A percentile compares a stretch with the other conserved stretches of the same genome.
phyloP scores from a whole-genome alignment of 108 stramenopile species.

The Skeletonema grethae region DNA sequence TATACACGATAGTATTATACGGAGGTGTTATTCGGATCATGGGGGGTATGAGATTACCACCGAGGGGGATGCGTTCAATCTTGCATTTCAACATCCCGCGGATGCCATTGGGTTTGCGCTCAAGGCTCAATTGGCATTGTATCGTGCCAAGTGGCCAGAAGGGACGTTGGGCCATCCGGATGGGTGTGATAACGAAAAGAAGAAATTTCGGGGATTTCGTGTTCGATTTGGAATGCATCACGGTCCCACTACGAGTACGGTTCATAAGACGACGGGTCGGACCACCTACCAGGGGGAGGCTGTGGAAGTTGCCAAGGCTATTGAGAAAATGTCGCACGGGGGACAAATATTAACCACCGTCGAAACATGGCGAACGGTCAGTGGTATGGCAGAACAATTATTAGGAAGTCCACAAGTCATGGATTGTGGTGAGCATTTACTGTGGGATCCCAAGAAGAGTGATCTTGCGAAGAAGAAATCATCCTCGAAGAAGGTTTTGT shows the following conservation, averaged over 20 bases:
- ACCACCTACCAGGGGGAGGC: slow-evolving; percentile 47
- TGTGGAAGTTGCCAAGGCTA: slow-evolving; percentile 43
- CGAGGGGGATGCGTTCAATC: slow-evolving; percentile 51
- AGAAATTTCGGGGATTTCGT: slow-evolving; percentile 48
- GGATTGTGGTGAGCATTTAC: slow-evolving; percentile 49
- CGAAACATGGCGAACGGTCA: slow-evolving; percentile 41
- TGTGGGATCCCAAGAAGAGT: slow-evolving; percentile 38
- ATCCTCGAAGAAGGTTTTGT: slow-evolving; percentile 14
- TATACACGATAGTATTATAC: slow-evolving; percentile 51
- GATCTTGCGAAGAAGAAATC: background rate
- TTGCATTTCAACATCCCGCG: slow-evolving; percentile 55
- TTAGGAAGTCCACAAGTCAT: slow-evolving; percentile 50
- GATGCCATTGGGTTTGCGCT: slow-evolving; percentile 51
- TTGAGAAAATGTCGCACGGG: slow-evolving; percentile 52
- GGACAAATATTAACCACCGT: slow-evolving; percentile 55
- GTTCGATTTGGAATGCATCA: slow-evolving; percentile 57
- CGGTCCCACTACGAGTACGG: slow-evolving; percentile 28
- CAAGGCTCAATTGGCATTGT: slow-evolving; percentile 34
- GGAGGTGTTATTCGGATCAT: slow-evolving; percentile 41
- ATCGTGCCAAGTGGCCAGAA: slow-evolving; percentile 47
- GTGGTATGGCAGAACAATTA: slow-evolving; percentile 47
- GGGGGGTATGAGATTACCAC: slow-evolving; percentile 53
- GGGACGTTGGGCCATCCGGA: slow-evolving; percentile 36
- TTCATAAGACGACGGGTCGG: slow-evolving; percentile 45
- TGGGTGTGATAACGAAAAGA: slow-evolving; percentile 35